Conservation (phyloP, 164 flowering plant species). For the Houttuynia cordata region DNA sequence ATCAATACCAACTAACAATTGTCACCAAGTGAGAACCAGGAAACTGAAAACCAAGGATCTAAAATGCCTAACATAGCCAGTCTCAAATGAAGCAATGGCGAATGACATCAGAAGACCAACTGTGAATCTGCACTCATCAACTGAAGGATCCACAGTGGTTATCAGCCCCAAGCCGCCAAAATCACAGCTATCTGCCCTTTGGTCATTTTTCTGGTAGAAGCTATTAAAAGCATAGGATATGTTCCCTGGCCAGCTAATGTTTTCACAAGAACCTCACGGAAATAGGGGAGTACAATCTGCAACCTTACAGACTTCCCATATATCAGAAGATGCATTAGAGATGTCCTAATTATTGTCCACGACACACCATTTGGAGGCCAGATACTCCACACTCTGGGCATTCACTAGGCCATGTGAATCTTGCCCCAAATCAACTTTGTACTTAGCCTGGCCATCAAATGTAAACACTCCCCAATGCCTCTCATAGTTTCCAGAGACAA, state of each 20-base stretch:
- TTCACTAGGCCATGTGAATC: conserved; percentile 38
- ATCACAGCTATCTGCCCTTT: conserved; percentile 56
- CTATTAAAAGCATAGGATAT: conserved; percentile 82
- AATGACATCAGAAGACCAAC: conserved; percentile 45
- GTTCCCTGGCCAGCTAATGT: conserved; percentile 72
- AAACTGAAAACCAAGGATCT: too few species aligned
- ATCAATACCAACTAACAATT: too few species aligned
- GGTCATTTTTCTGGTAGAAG: conserved; percentile 78
- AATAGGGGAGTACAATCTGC: conserved; percentile 70
- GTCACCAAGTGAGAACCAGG: too few species aligned
- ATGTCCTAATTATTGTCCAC: conserved; percentile 61
- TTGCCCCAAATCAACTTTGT: conserved; percentile 44
- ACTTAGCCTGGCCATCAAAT: conserved; percentile 90
- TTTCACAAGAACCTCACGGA: conserved; percentile 79
- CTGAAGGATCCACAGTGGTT: conserved; percentile 83
- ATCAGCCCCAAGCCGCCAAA: conserved; percentile 83
- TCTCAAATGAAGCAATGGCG: conserved; percentile 13
- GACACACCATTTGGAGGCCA: conserved; percentile 80
- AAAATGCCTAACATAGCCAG: neutral
- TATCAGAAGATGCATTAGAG: conserved; percentile 43
- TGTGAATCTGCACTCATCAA: conserved; percentile 50
- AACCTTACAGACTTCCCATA: conserved; percentile 40
- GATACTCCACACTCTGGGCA: conserved; percentile 63
- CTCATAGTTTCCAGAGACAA: conserved; percentile 47
- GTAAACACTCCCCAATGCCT: conserved; percentile 90